Evolutionary conservation across 345 rosid species (phyloP), one percentile per base, ranked within the genome.

Genomic region (Microthlaspi erraticum): DNA sequence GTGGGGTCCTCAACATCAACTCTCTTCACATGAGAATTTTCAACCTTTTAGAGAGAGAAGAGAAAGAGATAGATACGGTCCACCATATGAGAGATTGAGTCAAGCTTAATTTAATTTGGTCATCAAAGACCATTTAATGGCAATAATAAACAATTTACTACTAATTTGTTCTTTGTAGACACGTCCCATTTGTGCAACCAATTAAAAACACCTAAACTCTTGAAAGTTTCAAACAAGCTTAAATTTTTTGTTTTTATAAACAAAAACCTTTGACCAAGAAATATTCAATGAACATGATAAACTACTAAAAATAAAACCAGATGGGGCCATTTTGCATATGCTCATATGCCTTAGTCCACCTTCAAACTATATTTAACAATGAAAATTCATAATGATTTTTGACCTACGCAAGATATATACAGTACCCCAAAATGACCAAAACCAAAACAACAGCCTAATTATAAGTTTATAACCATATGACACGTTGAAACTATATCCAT

Each of bases 11-110:
- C 17, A 58, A 70, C 18, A 56, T 77, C 68, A 66, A 70, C 66
- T 59, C 60, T 60, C 72, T 49, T 68, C 73, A 33, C 66, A 37
- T 64, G 82, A 84, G 80, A 83, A 80, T 86, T 73, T 80, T 81
- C 72, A 48, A 41, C 37, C 33, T 26, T 16, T 52, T 12, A 51
- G 54, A 74, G 41, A 66, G 77, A 55, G 70, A 65, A 39, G 29
- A 37, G 44, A 56, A 33, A 46, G 56, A 48, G 77, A 66, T 59
- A 66, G 73, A 74, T 49, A 59, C 72, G 77, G 78, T 74, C 78
- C 72, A 73, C 66, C 56, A 14, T 41, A 10, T 56, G 31, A 17
- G 68, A 61, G 74, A 61, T 44, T 45, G 78, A 68, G 74, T 75
- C 78, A 68, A 68, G 58, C 17, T 68, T 75, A 68, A 53, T 75